phyloP scores from a whole-genome alignment of 192 early-diverging fungal genomes.

The Tieghemiomyces parasiticus region DNA sequence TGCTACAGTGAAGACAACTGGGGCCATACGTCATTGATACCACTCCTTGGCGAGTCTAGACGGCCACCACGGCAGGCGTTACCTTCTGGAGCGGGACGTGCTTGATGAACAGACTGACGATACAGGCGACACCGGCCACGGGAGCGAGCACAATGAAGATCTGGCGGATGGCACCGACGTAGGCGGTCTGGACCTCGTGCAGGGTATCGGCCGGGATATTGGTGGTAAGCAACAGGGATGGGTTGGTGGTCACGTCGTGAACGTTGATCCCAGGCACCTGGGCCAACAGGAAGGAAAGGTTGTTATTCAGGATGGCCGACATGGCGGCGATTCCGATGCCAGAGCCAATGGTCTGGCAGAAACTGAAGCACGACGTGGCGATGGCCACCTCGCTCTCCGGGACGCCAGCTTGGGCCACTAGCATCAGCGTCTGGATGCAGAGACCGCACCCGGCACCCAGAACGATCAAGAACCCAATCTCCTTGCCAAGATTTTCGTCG shows the following conservation, averaged over 20 bases:
- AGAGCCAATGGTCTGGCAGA: conserved; percentile 46
- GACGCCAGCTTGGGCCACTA: conserved; percentile 56
- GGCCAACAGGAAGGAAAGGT: conserved; percentile 17
- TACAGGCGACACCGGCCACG: conserved; percentile 28
- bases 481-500: conserved; percentile 24
- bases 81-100: conserved; percentile 15
- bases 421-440: conserved; percentile 49
- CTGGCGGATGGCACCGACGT: conserved; percentile 33
- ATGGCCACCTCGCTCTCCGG: conserved; percentile 38
- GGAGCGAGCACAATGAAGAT: conserved; percentile 38
- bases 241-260: conserved; percentile 20
- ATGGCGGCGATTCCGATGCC: conserved; percentile 36
- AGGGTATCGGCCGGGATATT: conserved; percentile 22
- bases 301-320: conserved; percentile 43
- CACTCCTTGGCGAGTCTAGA: no score
- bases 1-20: no score
- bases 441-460: conserved; percentile 59
- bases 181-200: conserved; percentile 26
- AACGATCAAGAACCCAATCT: conserved; percentile 48
- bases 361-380: conserved; percentile 41
- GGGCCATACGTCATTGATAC: no score
- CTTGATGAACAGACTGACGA: conserved; percentile 31
- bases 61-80: no score
- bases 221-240: conserved; percentile 17
- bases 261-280: conserved; percentile 19